These are phyloP conservation scores for Mortierella alpina DNA, from an alignment of 192 early-diverging fungal genomes.

Conservation along the genomic window DNA sequence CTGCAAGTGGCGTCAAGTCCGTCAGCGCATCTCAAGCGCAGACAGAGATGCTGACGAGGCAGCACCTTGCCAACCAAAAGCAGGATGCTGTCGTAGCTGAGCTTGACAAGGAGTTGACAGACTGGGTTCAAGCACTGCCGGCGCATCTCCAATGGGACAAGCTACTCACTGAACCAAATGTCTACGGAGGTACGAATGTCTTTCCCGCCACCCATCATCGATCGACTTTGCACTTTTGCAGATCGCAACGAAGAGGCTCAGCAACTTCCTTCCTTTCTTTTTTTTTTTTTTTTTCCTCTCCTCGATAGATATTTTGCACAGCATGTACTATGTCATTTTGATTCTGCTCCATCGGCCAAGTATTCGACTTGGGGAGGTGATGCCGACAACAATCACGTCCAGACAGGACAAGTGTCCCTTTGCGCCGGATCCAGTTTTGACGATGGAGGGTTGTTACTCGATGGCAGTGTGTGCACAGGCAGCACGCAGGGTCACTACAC, in stretches of 20 bases:
- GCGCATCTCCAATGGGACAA: conserved; percentile 14
- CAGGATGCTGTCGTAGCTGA: conserved; percentile 6
- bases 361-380: conserved; percentile 9
- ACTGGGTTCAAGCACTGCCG: conserved; percentile 22
- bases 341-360: conserved; percentile 17
- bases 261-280: not conserved
- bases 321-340: conserved; percentile 7
- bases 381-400: not conserved
- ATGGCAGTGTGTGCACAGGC: conserved; percentile 16
- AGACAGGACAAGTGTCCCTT: not conserved
- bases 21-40: not conserved
- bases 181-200: conserved; percentile 13
- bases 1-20: not conserved
- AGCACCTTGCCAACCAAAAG: conserved; percentile 8
- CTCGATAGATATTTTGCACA: conserved; percentile 17
- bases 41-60: conserved; percentile 13
- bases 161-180: conserved; percentile 4
- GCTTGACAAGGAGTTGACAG: conserved; percentile 18
- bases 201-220: too few species aligned
- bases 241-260: not conserved
- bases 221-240: too few species aligned
- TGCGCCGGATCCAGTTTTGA: not conserved
- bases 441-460: conserved; percentile 20
- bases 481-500: conserved; percentile 12
- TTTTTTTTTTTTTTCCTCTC: conserved; percentile 6